phyloP scores from a whole-genome alignment of 1,139 yeast species.

The Zygosaccharomyces pseudobailii region DNA sequence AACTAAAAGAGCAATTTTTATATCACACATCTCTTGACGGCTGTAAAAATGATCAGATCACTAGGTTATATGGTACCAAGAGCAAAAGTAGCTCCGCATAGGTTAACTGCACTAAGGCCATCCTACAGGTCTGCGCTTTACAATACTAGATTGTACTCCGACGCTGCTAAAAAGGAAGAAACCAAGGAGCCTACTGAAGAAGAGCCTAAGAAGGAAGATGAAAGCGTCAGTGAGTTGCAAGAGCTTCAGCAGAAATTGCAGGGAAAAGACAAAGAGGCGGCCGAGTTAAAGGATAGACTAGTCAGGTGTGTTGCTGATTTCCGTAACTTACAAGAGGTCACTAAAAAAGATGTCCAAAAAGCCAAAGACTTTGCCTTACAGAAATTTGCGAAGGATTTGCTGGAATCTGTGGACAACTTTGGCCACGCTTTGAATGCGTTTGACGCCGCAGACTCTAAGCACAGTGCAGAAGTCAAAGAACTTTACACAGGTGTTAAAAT shows the following conservation, averaged over 20 bases:
- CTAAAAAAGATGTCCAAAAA: constrained; percentile 80
- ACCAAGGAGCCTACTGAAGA: constrained; percentile 9
- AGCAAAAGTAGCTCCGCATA: background rate
- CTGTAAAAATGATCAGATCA: background rate
- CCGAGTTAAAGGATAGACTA: constrained; percentile 77
- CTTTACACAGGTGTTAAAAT: constrained; percentile 85
- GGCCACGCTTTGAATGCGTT: constrained; percentile 82
- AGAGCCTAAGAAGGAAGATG: constrained; percentile 16
- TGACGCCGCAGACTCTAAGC: constrained; percentile 50
- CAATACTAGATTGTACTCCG: constrained; percentile 23
- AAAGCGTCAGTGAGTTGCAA: constrained; percentile 26
- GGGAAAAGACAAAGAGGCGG: constrained; percentile 73
- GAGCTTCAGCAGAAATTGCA: constrained; percentile 53
- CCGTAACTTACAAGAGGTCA: constrained; percentile 87
- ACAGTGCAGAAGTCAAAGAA: constrained; percentile 63
- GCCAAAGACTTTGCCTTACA: constrained; percentile 90
- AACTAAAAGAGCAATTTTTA: background rate
- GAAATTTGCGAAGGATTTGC: constrained; percentile 85
- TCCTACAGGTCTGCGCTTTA: background rate
- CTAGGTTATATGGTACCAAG: constrained; percentile 1
- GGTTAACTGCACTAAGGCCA: background rate
- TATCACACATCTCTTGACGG: too few relatives aligned
- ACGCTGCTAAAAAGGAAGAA: constrained; percentile 21
- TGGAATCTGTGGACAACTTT: constrained; percentile 88
- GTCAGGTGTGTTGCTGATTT: constrained; percentile 86